Base-by-base conservation (phyloP, 495 filamentous ascomycete species). In the Talaromyces thailandensis region DNA sequence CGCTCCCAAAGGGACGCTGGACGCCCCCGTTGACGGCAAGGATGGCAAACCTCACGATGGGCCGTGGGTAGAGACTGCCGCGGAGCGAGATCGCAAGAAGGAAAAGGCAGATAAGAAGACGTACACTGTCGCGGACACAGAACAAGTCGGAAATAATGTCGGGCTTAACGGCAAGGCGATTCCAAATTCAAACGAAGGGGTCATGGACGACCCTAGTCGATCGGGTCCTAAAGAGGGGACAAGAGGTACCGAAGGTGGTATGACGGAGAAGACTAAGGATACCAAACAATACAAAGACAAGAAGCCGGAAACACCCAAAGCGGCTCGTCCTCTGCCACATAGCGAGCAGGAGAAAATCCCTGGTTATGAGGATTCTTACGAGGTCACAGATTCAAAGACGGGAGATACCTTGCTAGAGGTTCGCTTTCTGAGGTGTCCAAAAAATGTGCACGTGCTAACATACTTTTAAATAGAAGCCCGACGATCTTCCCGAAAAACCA, bases 31-130 rank as follows among this genome's bases (percentile, higher is more conserved):
- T 6, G 94, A 98, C 71, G 95, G 94, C 35, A 89, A 91, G 65
- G 94, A 98, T 81, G 94, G 94, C 26, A 93, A 92, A 78, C 94
- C 94, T 32, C 94, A 98, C 71, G 84, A 85, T 25, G 94, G 94
- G 8, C 94, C 95, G 2, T 93, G 89, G 73, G 88, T 94, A 57
- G 87, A 89, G 65, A 85, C 87, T 23, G 84, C 67, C 29, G 78
- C 78, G 71, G 79, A 88, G 73, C 74, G 84, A 61, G 81, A 85
- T 68, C 80, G 75, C 69, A 85, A 76, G 73, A 85, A 76, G 63
- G 64, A 72, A 55, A 76, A 70, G 65, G 78, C 63, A 6, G 71
- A 71, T 0, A 73, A 71, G 35, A 66, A 70, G 18, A 62, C 64
- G 4, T 71, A 67, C 50, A 65, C 59, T 3, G 40, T 24, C 37